A percentile compares a stretch with the other conserved stretches of the same genome.
Conservation (phyloP, 108 stramenopile genomes). For the Epithemia pelagica region DNA sequence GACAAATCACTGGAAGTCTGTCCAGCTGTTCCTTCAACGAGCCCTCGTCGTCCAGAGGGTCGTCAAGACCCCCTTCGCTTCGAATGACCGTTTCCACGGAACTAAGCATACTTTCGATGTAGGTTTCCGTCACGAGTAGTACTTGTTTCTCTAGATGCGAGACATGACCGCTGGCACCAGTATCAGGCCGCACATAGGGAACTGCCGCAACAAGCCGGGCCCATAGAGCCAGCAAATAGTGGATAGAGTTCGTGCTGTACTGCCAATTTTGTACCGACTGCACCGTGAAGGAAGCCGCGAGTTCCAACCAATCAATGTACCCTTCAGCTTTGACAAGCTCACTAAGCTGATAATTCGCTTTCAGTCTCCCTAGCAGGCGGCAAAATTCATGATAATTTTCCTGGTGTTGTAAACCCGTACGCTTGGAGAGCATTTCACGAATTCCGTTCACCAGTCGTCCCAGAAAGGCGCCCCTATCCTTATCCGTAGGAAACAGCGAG, state of each 20-base stretch:
- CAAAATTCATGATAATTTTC: slow-evolving; percentile 99
- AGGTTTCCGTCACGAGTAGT: slow-evolving; percentile 82
- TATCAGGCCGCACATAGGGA: slow-evolving; percentile 91
- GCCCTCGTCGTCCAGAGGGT: slow-evolving; percentile 93
- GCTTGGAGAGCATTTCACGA: slow-evolving; percentile 80
- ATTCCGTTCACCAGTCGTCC: slow-evolving; percentile 80
- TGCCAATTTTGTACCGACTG: slow-evolving; percentile 94
- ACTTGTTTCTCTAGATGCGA: slow-evolving; percentile 85
- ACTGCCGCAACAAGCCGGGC: slow-evolving; percentile 95
- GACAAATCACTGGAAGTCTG: slow-evolving; percentile 88
- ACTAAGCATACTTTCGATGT: slow-evolving; percentile 93
- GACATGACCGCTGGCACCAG: slow-evolving; percentile 82
- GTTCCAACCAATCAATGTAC: slow-evolving; percentile 92
- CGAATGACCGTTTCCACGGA: slow-evolving; percentile 83
- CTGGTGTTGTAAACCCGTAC: slow-evolving; percentile 91
- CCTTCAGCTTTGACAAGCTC: slow-evolving; percentile 92
- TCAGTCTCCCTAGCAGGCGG: slow-evolving; percentile 90
- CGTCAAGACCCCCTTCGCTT: slow-evolving; percentile 83
- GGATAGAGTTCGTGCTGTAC: slow-evolving; percentile 91
- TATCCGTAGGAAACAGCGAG: slow-evolving; percentile 90
- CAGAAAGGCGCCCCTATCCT: slow-evolving; percentile 88
- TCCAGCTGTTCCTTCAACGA: slow-evolving; percentile 94
- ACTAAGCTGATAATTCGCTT: slow-evolving; percentile 95
- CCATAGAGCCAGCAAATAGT: slow-evolving; percentile 96
- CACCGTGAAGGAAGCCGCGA: slow-evolving; percentile 88